These are phyloP conservation scores for Haplographium delicatum DNA, from an alignment of 495 filamentous ascomycete species.

Conservation along the genomic window DNA sequence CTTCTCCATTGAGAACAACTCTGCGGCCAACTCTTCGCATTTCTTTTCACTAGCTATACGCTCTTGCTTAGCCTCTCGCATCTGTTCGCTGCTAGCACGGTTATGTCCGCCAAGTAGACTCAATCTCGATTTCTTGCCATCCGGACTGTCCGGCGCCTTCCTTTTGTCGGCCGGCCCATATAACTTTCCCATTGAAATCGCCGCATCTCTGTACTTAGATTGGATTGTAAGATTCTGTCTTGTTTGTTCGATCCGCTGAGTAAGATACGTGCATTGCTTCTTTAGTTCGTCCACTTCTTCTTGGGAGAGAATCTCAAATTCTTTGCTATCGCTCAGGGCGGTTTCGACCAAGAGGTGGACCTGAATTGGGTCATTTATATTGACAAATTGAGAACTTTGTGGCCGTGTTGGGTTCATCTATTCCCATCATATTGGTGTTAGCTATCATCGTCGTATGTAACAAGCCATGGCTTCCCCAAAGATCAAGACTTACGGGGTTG, in stretches of 20 bases:
- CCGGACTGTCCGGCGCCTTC: slow-evolving; percentile 24
- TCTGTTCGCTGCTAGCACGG: slow-evolving; percentile 33
- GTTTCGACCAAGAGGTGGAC: slow-evolving; percentile 91
- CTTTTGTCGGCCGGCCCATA: slow-evolving; percentile 49
- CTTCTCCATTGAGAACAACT: slow-evolving; percentile 73
- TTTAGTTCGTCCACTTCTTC: slow-evolving; percentile 90
- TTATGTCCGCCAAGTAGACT: slow-evolving; percentile 52
- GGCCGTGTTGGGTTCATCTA: slow-evolving; percentile 22
- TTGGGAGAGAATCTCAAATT: slow-evolving; percentile 78
- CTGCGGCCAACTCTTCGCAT: slow-evolving; percentile 77
- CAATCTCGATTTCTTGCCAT: slow-evolving; percentile 35
- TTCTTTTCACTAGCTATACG: slow-evolving; percentile 66
- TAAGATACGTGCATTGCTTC: slow-evolving; percentile 67
- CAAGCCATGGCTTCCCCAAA: background rate
- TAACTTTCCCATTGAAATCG: slow-evolving; percentile 73
- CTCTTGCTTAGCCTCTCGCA: slow-evolving; percentile 66
- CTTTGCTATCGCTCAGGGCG: slow-evolving; percentile 77
- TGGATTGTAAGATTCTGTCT: slow-evolving; percentile 83
- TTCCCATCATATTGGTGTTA: background rate
- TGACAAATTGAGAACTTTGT: slow-evolving; percentile 35
- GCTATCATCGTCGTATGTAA: slow-evolving; percentile 1
- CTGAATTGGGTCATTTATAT: slow-evolving; percentile 50
- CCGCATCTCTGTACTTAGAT: slow-evolving; percentile 89
- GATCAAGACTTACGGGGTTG: slow-evolving; percentile 45
- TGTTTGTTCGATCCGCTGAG: slow-evolving; percentile 69